Evolutionary conservation across 148 eudicot species (phyloP), one percentile per base, ranked within the genome.

Genomic region (Talinum fruticosum): DNA sequence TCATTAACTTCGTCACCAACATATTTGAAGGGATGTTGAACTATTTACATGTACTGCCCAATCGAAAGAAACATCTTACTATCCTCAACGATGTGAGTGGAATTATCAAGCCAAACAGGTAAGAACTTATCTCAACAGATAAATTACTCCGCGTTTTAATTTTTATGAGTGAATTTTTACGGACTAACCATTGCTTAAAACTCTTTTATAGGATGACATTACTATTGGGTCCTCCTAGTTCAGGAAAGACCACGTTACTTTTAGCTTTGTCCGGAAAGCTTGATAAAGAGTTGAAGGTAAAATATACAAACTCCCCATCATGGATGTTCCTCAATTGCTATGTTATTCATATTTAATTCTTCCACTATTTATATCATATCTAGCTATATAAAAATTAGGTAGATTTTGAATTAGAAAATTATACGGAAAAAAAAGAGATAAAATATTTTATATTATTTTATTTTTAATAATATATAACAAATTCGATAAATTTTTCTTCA

Each of bases 151-250:
- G n/a, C n/a, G n/a, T n/a, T n/a, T n/a, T n/a, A n/a, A n/a, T n/a
- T n/a, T n/a, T n/a, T n/a, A n/a, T n/a, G n/a, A n/a, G n/a, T n/a
- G n/a, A n/a, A n/a, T n/a, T n/a, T n/a, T n/a, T n/a, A n/a, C n/a
- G n/a, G n/a, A n/a, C n/a, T n/a, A n/a, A 62, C 4, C 5, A 28
- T 62, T 28, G 34, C 2, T 35, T 4, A 21, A 53, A 28, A 2
- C 0, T 73, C 7, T 28, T 82, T 78, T 75, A 75, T 68, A 91
- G 96, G 78, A 82, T 91, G 90, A 88, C 96, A 62, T 76, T 91
- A 76, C 87, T 92, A 73, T 82, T 92, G 76, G 97, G 93, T 75
- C 92, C 95, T 71, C 95, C 95, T 51, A 81, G 91, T 80, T 91
- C 95, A 6, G 95, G 97, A 29, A 92, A 92, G 84, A 89, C 97